Evolutionary conservation across 192 early-diverging fungal species (phyloP), one percentile per base, ranked within the genome.

Genomic region (Linnemannia elongata): DNA sequence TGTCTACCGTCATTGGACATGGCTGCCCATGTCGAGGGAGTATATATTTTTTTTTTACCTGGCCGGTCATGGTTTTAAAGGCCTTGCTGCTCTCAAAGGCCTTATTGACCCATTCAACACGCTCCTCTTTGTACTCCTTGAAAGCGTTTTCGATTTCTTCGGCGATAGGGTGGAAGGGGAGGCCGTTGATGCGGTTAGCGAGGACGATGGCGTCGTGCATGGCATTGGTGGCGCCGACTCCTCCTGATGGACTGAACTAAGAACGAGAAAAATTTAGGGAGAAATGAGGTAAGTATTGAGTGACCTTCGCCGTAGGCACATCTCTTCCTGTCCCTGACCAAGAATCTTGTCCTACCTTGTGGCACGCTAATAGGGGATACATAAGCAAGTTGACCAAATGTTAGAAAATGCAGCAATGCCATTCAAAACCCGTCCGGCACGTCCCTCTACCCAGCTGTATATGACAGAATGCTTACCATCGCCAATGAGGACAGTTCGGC

Each of bases 191-290:
- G 38, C 55, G 63, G 41, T 82, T 82, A 15, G 81, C 81, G 5
- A 82, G 66, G 0, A 27, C 42, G 0, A 79, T 42, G 15, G 83
- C 83, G 24, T 85, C 83, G 0, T 85, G 83, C 74, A 85, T 85
- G 1, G 77, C 83, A 1, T 27, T 39, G 0, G 45, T 24, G 1
- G 77, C 77, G 7, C 74, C 74, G 1, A 35, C 45, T 7, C 45
- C 74, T 57, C 55, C 55, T 7, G 55, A 6, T 1, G 55, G 55
- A 9, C 8, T 57, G 55, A 57, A 57, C 55, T 57, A 27, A 9
- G n/a, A 10, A 9, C 8, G 44, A 5, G 20, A 18, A 18, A 7
- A 27, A 9, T 0, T 8, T 10, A 52, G 18, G 1, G 5, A 27
- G 1, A 27, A 57, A n/a, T 55, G 4, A 55, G 3, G 20, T 15